Evolutionary conservation across 1,284 basidiomycete genomes (phyloP), one percentile per base, ranked within the genome.

Genomic region (Uromyces viciae-fabae): DNA sequence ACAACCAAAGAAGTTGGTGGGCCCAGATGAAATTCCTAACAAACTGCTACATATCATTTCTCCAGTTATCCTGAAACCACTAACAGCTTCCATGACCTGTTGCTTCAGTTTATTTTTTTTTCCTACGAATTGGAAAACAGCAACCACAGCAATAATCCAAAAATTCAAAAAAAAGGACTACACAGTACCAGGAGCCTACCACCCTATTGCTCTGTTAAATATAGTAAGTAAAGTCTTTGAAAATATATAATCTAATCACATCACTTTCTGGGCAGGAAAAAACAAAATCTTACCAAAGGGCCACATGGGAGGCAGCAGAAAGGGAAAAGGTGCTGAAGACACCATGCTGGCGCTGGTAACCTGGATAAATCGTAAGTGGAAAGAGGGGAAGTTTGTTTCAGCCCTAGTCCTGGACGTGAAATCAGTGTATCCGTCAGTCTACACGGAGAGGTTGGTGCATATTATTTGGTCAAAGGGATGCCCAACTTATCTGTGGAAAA

Each of bases 251-350:
- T 15, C 17, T 42, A 72, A n/a, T 9, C 36, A 49, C 22, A 5
- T 74, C 17, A 43, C 68, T 28, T n/a, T 8, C 42, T 72, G 68
- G 68, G 68, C 68, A 19, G 68, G 49, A 28, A 11, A 11, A n/a
- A 72, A 22, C 4, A 17, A 31, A 42, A 33, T 22, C 22, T n/a
- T 72, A n/a, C 31, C 68, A 5, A 22, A 72, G n/a, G 68, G 68
- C 38, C 68, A 72, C 42, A 72, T 72, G 68, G 36, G 68, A 17
- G 42, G 68, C n/a, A 36, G 43, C 7, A 17, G 22, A n/a, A n/a
- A n/a, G 33, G 33, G 42, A 5, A 72, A 33, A 42, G 33, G 64
- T 11, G 33, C 11, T 25, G 22, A 68, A 25, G 64, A 38, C 22
- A 22, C 64, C 17, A 11, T 68, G 28, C 19, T 36, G 7, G 19